Base-by-base conservation (phyloP, 192 early-diverging fungal species). In the Chytriomyces hyalinus region DNA sequence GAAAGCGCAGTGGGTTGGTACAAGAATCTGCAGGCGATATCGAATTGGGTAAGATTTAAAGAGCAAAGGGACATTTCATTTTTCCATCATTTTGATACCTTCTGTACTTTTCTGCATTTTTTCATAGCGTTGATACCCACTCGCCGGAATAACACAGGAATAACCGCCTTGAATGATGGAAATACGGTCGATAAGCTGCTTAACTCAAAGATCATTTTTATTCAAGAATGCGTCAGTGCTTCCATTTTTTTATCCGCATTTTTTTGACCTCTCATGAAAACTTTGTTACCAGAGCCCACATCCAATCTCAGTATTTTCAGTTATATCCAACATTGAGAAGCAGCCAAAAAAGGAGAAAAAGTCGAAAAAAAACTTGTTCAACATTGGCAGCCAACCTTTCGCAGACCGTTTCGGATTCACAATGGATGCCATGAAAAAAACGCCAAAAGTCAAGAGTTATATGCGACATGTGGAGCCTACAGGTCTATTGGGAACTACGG, bases 241-340 rank as follows among this genome's bases (percentile, higher is more conserved):
- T 13, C 20, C 53, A 20, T 13, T 13, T 65, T 20, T 65, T 15
- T 15, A 13, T 65, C 63, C 2, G 3, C 4, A 3, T 20, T 11
- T 47, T 17, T 68, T 65, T 65, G 64, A 13, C 36, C 49, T 15
- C 45, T 49, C 22, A 47, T 64, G 17, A 64, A 48, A 50, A 47
- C 28, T n/a, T 26, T 8, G 20, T 10, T 20, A 48, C 26, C 6
- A 66, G 61, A 62, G 82, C 48, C 77, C 80, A 4, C 60, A 50
- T 22, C 81, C 81, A 6, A 47, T 85, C 24, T 83, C 81, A 7
- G 61, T 80, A 6, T 85, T 83, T 60, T 81, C 81, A 11, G 80
- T 85, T 6, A 81, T 81, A 49, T 47, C 82, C 17, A 66, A 72
- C 49, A 61, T 49, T 50, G 84, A 83, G 17, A 75, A 63, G 36